Conservation (phyloP, 1,139 yeast genomes). For the Candida labiduridarum region DNA sequence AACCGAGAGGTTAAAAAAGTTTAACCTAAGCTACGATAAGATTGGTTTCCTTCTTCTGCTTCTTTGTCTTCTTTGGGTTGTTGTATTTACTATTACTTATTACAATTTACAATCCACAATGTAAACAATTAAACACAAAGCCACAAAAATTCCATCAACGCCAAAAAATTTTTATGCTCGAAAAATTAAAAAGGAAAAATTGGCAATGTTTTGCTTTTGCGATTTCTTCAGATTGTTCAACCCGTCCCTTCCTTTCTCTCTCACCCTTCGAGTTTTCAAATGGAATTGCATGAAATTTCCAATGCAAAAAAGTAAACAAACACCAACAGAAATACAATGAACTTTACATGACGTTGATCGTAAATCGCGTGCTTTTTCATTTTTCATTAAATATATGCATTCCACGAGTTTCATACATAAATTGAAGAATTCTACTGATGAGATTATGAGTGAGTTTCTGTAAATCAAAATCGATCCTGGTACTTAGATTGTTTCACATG, state of each 20-base stretch:
- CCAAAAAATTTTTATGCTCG: not conserved
- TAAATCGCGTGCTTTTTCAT: not conserved
- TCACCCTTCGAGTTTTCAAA: not conserved
- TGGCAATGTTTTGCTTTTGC: not conserved
- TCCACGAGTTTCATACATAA: not conserved
- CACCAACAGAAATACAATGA: not conserved
- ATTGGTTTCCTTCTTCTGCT: no score
- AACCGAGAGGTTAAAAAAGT: no score
- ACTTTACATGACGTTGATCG: not conserved
- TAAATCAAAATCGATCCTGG: not conserved
- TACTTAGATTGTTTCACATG: not conserved
- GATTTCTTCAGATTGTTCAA: not conserved
- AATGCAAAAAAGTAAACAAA: not conserved
- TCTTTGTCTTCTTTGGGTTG: no score
- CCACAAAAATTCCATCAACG: not conserved
- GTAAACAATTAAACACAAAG: constrained; percentile 6
- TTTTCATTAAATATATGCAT: not conserved
- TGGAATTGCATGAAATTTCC: not conserved
- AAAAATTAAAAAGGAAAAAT: no score
- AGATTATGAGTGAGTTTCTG: not conserved
- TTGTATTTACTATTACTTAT: no score
- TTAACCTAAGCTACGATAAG: no score
- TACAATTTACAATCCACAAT: not conserved
- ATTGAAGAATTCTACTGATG: not conserved
- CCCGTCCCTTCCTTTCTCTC: not conserved